Evolutionary conservation across 1,284 basidiomycete species (phyloP).

Genomic region (Pseudozyma tsukubaensis): DNA sequence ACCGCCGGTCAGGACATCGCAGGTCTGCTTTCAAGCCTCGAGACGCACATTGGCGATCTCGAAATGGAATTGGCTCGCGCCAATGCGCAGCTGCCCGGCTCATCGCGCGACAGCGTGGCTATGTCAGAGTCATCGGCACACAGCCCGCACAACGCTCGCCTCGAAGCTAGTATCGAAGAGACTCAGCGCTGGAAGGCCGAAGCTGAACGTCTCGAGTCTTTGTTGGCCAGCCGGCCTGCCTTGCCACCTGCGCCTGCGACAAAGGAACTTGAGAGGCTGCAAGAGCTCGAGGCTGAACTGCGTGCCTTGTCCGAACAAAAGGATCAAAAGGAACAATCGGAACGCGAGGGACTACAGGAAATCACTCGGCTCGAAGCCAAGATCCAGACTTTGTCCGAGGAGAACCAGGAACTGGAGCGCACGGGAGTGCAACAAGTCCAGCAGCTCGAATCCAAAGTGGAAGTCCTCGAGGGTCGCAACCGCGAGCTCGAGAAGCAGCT

Average conservation of each 20-base stretch:
- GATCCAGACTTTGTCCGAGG: constrained; percentile 8
- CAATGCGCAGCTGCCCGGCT: constrained; percentile 13
- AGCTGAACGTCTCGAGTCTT: constrained; percentile 19
- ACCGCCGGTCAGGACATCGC: constrained; percentile 60
- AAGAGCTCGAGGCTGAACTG: constrained; percentile 23
- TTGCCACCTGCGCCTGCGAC: constrained; percentile 1
- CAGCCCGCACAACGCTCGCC: constrained; percentile 3
- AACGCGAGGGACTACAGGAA: constrained; percentile 8
- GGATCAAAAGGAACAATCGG: constrained; percentile 7
- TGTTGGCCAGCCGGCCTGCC: constrained; percentile 8
- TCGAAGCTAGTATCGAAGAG: constrained; percentile 20
- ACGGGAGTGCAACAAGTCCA: constrained; percentile 10
- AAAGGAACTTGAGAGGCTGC: constrained; percentile 10
- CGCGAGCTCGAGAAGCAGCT: constrained; percentile 32
- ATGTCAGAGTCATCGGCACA: constrained; percentile 6
- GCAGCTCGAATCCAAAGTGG: constrained; percentile 26
- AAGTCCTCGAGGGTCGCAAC: constrained; percentile 16
- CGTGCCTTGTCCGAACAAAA: constrained; percentile 14
- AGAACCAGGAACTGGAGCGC: constrained; percentile 18
- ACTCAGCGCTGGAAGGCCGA: constrained; percentile 24
- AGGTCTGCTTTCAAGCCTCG: constrained; percentile 53
- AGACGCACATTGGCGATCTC: constrained; percentile 60
- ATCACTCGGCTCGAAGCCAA: constrained; percentile 16
- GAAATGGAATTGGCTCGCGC: constrained; percentile 55
- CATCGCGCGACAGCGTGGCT: constrained; percentile 17